These are phyloP conservation scores for Lactarius sp. DNA, from an alignment of 768 basidiomycete genomes.

Conservation along the genomic window DNA sequence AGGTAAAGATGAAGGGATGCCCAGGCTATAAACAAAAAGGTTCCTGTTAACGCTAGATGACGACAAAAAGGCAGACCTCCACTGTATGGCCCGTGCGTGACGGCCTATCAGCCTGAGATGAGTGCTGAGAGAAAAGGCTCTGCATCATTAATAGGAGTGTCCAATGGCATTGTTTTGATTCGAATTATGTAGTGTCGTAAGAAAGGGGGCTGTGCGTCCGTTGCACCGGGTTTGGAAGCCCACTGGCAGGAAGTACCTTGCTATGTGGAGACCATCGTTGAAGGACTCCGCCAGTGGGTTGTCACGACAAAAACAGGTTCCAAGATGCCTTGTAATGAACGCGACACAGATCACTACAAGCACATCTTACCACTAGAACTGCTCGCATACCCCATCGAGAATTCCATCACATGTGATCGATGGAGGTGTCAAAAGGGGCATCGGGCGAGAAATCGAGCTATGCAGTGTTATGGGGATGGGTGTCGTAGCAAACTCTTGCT, in stretches of 20 bases:
- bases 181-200: neutral
- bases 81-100: too few relatives aligned
- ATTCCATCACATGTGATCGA: neutral
- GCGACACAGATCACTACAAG: too few relatives aligned
- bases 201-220: neutral
- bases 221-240: neutral
- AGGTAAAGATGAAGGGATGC: neutral
- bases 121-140: too few relatives aligned
- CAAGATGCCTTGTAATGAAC: too few relatives aligned
- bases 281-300: neutral
- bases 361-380: neutral
- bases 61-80: too few relatives aligned
- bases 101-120: too few relatives aligned
- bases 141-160: too few relatives aligned
- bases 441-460: neutral
- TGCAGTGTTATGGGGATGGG: neutral
- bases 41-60: too few relatives aligned
- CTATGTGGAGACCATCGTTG: neutral
- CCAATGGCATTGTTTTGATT: too few relatives aligned
- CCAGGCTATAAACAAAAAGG: neutral
- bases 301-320: neutral
- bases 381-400: neutral
- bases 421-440: neutral
- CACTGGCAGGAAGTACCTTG: neutral
- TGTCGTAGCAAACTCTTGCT: neutral